Evolutionary conservation across 1,284 basidiomycete species (phyloP), one percentile per base, ranked within the genome.

Genomic region (Cutaneotrichosporon cutaneum): DNA sequence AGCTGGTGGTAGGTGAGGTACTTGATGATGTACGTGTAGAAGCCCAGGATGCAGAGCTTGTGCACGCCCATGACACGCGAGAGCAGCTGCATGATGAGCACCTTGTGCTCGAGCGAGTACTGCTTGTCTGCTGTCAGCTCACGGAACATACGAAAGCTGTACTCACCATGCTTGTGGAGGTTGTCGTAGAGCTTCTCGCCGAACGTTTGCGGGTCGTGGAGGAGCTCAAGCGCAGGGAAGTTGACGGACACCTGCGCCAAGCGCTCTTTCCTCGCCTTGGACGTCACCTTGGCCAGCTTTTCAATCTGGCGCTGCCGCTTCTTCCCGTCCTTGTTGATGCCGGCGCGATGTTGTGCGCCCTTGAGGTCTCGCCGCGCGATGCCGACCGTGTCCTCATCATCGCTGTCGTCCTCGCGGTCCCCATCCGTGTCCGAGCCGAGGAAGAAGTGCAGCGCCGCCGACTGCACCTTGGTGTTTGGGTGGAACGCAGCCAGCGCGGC

Each of bases 391-490:
- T 90, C 88, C 9, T 87, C 87, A 64, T 88, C 88, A 10, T 90
- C 88, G 59, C 88, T 87, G 5, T 88, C 86, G 51, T 88, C 87
- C 58, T 86, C 87, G 22, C 88, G 86, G 42, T 85, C 86, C 58
- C 85, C 84, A 26, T 86, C 86, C 33, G 90, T 85, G 48, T 91
- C 88, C 57, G 85, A 87, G 4, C 91, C 92, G 21, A 99, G 86
- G 83, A 99, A 99, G 82, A 99, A 99, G 80, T 98, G 92, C n/a
- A 96, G 82, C 2, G 94, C 92, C 0, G 93, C 94, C 63, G 88
- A 93, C 77, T 98, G 95, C 0, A 99, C 96, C 76, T 98, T 98
- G 55, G 88, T 85, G 55, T 90, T 87, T 9, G 95, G 94, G 77
- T 99, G 95, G 77, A 94, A 92, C 74, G 92, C 95, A 1, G 92